phyloP scores from a whole-genome alignment of 2,329 filamentous ascomycete species.

The Apiospora malaysiana region DNA sequence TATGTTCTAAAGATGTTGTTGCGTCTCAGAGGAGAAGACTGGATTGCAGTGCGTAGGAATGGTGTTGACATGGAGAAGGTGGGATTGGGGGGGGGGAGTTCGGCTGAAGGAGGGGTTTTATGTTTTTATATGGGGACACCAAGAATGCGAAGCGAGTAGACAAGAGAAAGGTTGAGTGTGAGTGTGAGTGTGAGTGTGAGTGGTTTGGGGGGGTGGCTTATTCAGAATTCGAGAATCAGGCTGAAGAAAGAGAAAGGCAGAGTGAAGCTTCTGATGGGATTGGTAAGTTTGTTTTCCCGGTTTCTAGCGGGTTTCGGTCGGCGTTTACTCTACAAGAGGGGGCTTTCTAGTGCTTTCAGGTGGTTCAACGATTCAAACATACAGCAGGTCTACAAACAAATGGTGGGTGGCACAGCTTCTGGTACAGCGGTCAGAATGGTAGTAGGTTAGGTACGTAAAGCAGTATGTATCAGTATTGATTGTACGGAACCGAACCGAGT shows the following conservation, averaged over 20 bases:
- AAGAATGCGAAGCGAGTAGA: background rate
- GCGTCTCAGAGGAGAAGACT: constrained; percentile 20
- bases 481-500: background rate
- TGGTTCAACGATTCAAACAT: no score
- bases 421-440: no score
- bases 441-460: background rate
- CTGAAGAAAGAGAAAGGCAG: background rate
- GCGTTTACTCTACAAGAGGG: background rate
- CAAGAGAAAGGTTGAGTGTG: background rate
- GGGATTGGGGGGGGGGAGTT: constrained; percentile 25
- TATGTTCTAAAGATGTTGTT: constrained; percentile 17
- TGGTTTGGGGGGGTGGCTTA: background rate
- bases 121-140: constrained; percentile 23
- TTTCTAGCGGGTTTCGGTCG: background rate
- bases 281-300: background rate
- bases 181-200: background rate
- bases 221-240: background rate
- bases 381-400: background rate
- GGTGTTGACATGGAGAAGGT: constrained; percentile 24
- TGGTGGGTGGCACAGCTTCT: background rate
- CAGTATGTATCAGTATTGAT: no score
- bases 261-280: constrained; percentile 13
- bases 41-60: constrained; percentile 20
- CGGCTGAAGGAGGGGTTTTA: constrained; percentile 27
- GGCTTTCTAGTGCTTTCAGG: constrained; percentile 12